phyloP scores from a whole-genome alignment of 2,329 filamentous ascomycete species.

The Aquanectria penicillioides region DNA sequence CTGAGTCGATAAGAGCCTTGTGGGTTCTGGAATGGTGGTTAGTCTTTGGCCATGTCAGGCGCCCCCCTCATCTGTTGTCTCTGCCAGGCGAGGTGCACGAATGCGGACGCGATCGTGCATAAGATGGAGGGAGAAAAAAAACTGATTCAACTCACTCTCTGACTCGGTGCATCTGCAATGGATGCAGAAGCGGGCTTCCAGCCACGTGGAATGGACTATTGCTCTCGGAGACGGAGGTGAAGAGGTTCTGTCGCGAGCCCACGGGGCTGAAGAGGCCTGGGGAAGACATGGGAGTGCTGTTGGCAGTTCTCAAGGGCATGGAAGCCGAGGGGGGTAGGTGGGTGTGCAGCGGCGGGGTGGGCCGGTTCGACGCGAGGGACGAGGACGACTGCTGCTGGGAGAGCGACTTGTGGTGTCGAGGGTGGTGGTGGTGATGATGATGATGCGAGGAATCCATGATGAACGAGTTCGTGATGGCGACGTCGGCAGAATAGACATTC shows the following conservation, averaged over 20 bases:
- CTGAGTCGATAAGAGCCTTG: slow-evolving; percentile 89
- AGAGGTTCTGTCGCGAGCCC: slow-evolving; percentile 52
- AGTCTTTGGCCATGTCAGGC: slow-evolving; percentile 31
- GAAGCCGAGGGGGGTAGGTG: slow-evolving; percentile 50
- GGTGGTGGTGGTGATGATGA: slow-evolving; percentile 34
- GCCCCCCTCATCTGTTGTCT: too few relatives aligned
- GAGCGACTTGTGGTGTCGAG: slow-evolving; percentile 41
- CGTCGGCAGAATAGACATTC: slow-evolving; percentile 42
- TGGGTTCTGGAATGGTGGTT: slow-evolving; percentile 70
- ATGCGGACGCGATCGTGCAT: slow-evolving; percentile 15
- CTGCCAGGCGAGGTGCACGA: slow-evolving; percentile 12
- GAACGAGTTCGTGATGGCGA: slow-evolving; percentile 33
- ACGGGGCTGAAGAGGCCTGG: slow-evolving; percentile 69
- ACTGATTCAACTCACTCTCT: slow-evolving; percentile 75
- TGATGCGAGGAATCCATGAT: slow-evolving; percentile 43
- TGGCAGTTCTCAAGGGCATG: slow-evolving; percentile 59
- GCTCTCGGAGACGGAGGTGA: slow-evolving; percentile 61
- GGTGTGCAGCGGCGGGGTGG: slow-evolving; percentile 41
- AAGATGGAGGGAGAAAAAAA: too few relatives aligned
- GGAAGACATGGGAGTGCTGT: slow-evolving; percentile 68
- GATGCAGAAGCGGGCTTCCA: slow-evolving; percentile 73
- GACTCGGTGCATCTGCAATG: slow-evolving; percentile 77
- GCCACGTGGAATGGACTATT: slow-evolving; percentile 60
- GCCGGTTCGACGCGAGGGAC: slow-evolving; percentile 39
- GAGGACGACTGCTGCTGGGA: slow-evolving; percentile 43